phyloP scores from a whole-genome alignment of 1,139 yeast species.

The Saccharomycopsis phalli region DNA sequence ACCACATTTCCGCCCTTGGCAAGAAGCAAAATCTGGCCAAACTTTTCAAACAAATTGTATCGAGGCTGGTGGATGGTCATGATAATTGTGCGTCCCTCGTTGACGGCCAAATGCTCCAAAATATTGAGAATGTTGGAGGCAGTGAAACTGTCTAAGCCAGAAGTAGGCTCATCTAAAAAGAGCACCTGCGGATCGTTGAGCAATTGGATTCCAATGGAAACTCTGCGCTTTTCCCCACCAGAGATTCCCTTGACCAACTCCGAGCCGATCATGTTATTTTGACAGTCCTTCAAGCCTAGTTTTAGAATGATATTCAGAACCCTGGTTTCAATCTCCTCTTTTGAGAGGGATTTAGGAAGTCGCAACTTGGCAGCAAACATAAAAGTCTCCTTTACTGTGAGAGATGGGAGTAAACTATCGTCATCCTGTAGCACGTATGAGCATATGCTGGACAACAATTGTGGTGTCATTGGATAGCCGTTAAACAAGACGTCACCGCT shows the following conservation, averaged over 20 bases:
- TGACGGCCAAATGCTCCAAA: constrained; percentile 44
- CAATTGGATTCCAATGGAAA: constrained; percentile 72
- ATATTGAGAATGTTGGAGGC: constrained; percentile 62
- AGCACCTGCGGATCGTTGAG: constrained; percentile 63
- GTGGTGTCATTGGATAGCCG: constrained; percentile 33
- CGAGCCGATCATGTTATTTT: constrained; percentile 67
- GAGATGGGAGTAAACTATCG: constrained; percentile 54
- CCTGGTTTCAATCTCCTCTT: constrained; percentile 26
- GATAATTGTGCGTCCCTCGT: constrained; percentile 60
- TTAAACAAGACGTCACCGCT: constrained; percentile 39
- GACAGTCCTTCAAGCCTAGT: constrained; percentile 71
- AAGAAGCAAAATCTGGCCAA: constrained; percentile 59
- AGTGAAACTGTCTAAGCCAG: constrained; percentile 78
- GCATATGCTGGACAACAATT: constrained; percentile 44
- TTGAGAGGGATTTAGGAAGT: constrained; percentile 29
- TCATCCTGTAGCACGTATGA: constrained; percentile 79
- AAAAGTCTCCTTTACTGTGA: constrained; percentile 73
- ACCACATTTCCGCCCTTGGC: constrained; percentile 69
- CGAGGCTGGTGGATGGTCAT: constrained; percentile 84
- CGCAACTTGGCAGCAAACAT: constrained; percentile 64
- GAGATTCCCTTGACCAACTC: constrained; percentile 69
- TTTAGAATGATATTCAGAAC: constrained; percentile 53
- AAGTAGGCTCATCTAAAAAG: constrained; percentile 80
- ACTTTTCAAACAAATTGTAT: constrained; percentile 49
- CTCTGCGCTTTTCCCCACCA: constrained; percentile 82